Percentiles rank a stretch among this genome's conserved stretches.
Evolutionary conservation across 805 yeast genomes (phyloP).

Genomic region (Priceomyces medius): DNA sequence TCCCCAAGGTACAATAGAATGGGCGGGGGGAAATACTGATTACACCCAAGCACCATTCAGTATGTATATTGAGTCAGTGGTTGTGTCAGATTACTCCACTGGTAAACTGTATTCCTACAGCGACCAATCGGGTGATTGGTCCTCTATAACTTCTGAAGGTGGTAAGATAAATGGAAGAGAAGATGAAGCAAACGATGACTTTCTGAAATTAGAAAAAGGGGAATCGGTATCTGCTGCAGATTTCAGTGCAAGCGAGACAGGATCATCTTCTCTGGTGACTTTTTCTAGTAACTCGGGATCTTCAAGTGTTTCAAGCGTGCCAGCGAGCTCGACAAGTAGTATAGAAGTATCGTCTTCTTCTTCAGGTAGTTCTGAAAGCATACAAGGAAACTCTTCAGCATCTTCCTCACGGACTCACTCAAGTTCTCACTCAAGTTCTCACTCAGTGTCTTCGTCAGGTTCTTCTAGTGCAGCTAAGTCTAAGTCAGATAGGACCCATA

Average conservation of each 20-base stretch:
- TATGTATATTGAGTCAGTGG: slow-evolving; percentile 58
- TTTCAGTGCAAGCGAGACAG: slow-evolving; percentile 2
- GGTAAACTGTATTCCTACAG: slow-evolving; percentile 58
- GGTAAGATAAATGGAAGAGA: slow-evolving; percentile 65
- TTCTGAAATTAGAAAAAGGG: slow-evolving; percentile 33
- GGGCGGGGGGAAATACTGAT: slow-evolving; percentile 81
- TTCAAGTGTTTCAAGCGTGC: slow-evolving; percentile 5
- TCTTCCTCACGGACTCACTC: slow-evolving; percentile 5
- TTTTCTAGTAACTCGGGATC: slow-evolving; percentile 7
- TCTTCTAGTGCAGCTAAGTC: slow-evolving; percentile 13
- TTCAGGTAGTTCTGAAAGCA: slow-evolving; percentile 3
- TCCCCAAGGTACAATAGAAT: slow-evolving; percentile 65
- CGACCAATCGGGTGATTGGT: slow-evolving; percentile 58
- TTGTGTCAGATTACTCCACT: slow-evolving; percentile 68
- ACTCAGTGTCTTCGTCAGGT: slow-evolving; percentile 9
- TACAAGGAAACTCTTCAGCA: not conserved
- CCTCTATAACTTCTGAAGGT: slow-evolving; percentile 54
- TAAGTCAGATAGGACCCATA: no score
- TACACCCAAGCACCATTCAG: slow-evolving; percentile 65
- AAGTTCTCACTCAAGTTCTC: no score
- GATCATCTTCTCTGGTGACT: slow-evolving; percentile 13
- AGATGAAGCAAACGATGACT: slow-evolving; percentile 37
- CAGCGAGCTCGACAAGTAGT: slow-evolving; percentile 4
- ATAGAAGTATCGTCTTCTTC: slow-evolving; percentile 8
- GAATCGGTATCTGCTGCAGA: slow-evolving; percentile 21